Evolutionary conservation across 495 filamentous ascomycete genomes (phyloP).

Genomic region (Hypoxylon crocopeplum): DNA sequence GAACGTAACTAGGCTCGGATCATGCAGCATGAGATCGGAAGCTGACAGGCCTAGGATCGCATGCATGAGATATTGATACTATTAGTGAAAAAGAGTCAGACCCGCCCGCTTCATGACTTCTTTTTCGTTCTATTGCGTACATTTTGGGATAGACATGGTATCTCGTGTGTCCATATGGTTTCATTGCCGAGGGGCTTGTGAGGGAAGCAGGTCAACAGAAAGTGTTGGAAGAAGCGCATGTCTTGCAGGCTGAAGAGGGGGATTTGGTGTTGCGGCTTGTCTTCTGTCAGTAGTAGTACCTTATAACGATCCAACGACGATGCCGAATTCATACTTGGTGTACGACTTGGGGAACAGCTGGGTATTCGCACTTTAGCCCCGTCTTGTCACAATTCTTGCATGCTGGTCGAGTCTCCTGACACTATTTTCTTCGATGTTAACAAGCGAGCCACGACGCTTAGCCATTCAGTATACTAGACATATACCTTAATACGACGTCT

Average conservation of each 20-base stretch:
- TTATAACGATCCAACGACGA: background rate
- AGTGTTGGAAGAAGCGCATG: constrained; percentile 70
- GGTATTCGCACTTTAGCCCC: constrained; percentile 65
- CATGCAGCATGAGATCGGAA: constrained; percentile 55
- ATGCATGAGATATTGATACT: constrained; percentile 65
- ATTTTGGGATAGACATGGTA: constrained; percentile 63
- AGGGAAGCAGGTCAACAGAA: constrained; percentile 62
- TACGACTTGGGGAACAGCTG: constrained; percentile 49
- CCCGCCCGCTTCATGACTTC: too few species aligned
- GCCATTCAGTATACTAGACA: background rate
- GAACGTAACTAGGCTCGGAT: constrained; percentile 42
- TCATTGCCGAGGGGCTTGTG: constrained; percentile 67
- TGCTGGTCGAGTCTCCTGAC: constrained; percentile 63
- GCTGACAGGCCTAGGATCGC: constrained; percentile 64
- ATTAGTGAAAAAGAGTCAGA: too few species aligned
- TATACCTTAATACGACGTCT: constrained; percentile 66
- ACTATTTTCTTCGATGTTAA: too few species aligned
- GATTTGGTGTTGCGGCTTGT: constrained; percentile 49
- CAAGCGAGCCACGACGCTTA: too few species aligned
- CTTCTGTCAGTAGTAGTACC: constrained; percentile 13
- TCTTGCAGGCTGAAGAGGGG: constrained; percentile 62
- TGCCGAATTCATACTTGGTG: constrained; percentile 44
- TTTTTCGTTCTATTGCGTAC: constrained; percentile 43
- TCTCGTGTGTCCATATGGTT: constrained; percentile 62
- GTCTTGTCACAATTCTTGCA: constrained; percentile 66